Percentiles rank a stretch among this genome's conserved stretches.
Evolutionary conservation across 768 basidiomycete genomes (phyloP).

Genomic region (Mrakia frigida): DNA sequence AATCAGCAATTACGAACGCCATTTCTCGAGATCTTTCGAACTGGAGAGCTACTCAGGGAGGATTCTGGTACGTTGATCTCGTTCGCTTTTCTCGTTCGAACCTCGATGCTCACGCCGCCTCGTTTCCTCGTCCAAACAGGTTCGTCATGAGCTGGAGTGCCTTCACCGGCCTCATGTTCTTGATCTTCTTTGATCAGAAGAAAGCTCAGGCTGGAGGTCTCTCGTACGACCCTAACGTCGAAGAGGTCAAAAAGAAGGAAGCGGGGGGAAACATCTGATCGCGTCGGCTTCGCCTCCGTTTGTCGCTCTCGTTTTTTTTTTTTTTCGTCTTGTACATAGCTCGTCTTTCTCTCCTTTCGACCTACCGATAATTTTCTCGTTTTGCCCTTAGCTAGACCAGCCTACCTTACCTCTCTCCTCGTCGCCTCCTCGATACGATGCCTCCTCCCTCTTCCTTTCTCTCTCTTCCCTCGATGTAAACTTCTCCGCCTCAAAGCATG

Average conservation of each 20-base stretch:
- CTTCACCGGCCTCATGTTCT: background rate
- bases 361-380: no score
- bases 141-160: background rate
- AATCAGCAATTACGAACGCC: conserved; percentile 38
- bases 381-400: no score
- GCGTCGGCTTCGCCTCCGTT: background rate
- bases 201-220: background rate
- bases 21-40: conserved; percentile 38
- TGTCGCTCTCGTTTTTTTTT: background rate
- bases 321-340: no score
- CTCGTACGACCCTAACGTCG: background rate
- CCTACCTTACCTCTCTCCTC: no score
- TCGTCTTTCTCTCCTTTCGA: no score
- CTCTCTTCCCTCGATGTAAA: background rate
- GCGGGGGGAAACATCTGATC: background rate
- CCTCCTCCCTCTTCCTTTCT: background rate
- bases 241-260: background rate
- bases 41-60: conserved; percentile 33
- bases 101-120: background rate
- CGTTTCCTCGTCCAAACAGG: background rate
- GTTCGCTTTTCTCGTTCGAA: background rate
- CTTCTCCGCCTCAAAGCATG: background rate
- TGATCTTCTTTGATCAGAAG: background rate
- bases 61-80: background rate
- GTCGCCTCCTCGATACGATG: no score